Base-by-base conservation (phyloP, 2,329 filamentous ascomycete species). In the Fusarium keratoplasticum region DNA sequence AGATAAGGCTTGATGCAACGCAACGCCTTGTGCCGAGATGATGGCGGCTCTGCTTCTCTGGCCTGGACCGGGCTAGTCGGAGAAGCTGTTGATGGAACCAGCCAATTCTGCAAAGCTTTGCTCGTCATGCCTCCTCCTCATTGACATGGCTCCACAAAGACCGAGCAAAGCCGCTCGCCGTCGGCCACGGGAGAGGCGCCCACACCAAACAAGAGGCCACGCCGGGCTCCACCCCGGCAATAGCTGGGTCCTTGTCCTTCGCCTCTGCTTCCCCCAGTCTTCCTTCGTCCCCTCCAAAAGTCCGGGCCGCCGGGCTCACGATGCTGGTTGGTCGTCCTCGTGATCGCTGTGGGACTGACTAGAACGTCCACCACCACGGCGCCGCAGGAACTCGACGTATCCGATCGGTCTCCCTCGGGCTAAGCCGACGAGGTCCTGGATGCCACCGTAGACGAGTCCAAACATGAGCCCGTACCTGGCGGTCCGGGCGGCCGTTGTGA, bases 391-490 rank as follows among this genome's bases (percentile, higher is more conserved):
- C 67, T 94, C 91, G 70, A 97, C 85, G 81, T 97, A 97, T 22
- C 90, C 90, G 36, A 95, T 89, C 64, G 87, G 89, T 77, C 93
- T 91, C 64, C 94, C 95, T 80, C 90, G 92, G 61, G 90, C 84
- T 69, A 92, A 86, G 62, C 91, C 90, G 36, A 96, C 82, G 13
- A 87, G 84, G 84, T 98, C 96, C 83, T 98, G 95, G 67, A 93
- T 82, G 40, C 96, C 85, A 27, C 96, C 96, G 83, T 95, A 98
- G 9, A 86, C 89, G 38, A 98, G 80, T 22, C 96, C 95, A 74
- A 95, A 91, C 76, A 93, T 86, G 54, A 98, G 85, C 1, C 95
- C 96, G 76, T 93, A 90, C 80, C 91, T 94, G 60, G 95, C 95
- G 50, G 94, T 96, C 71, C 93, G 89, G 20, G 92, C 93, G 44